Base-by-base conservation (phyloP, 441 rosid species). In the Populus trichocarpa region DNA sequence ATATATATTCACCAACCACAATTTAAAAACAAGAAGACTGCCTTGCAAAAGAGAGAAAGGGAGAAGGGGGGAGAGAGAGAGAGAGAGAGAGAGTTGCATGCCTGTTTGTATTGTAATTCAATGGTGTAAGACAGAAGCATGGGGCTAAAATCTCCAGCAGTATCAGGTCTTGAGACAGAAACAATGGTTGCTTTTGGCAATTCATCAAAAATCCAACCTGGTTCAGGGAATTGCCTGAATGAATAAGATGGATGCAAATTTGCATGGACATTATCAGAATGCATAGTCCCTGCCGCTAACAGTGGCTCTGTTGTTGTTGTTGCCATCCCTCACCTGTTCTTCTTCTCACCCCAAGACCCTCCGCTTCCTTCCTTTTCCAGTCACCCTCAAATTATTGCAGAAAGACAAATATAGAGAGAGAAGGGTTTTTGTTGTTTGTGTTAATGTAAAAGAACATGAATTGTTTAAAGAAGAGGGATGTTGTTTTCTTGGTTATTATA, bases 41-140 rank as follows among this genome's bases (percentile, higher is more conserved):
- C 59, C 9, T 13, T 0, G 33, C 22, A 61, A 33, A 6, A 36
- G n/a, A 73, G 8, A 77, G 32, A 20, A 70, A 36, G 36, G 14
- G 50, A 3, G 36, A 33, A 6, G 1, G 8, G 8, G 36, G 7
- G 36, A 5, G 33, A 32, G 33, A 32, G 30, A 28, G 30, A 28
- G 33, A 42, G 64, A 66, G 57, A 35, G 8, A 33, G 22, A 64
- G 40, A 69, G 50, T 3, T 30, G 2, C 42, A 50, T 80, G 73
- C 99, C 98, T 97, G 98, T 81, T 97, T 95, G 86, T 92, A 95
- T 75, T 85, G 97, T 66, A 93, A 86, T 83, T 93, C 94, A 40
- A 95, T 91, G 77, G 98, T 89, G 74, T 93, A 97, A 70, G 99
- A 90, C 75, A 95, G 85, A 10, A 91, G 90, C 82, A 93, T 86